Conservation (phyloP, 2,329 filamentous ascomycete genomes). For the Penicillium frequentans region DNA sequence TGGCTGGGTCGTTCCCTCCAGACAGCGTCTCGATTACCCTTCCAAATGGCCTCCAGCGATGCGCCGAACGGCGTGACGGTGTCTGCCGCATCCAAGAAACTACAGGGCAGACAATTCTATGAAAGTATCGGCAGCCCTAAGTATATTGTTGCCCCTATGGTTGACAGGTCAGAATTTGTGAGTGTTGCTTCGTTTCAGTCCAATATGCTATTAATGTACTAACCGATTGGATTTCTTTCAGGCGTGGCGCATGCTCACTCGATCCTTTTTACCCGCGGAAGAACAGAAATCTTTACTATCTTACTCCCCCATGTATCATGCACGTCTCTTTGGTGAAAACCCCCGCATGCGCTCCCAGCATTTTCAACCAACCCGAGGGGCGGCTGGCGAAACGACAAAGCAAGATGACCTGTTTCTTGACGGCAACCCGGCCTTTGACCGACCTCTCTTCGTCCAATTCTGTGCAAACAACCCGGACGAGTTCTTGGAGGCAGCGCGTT, state of each 20-base stretch:
- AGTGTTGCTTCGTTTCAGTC: slow-evolving; percentile 32
- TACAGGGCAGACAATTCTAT: slow-evolving; percentile 87
- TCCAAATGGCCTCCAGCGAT: slow-evolving; percentile 5
- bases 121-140: slow-evolving; percentile 91
- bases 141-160: slow-evolving; percentile 92
- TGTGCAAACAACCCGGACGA: slow-evolving; percentile 60
- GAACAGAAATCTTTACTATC: slow-evolving; percentile 69
- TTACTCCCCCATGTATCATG: slow-evolving; percentile 96
- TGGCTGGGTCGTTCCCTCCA: slow-evolving; percentile 25
- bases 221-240: slow-evolving; percentile 37
- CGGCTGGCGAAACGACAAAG: slow-evolving; percentile 24
- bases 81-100: slow-evolving; percentile 50
- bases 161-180: slow-evolving; percentile 97
- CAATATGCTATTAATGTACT: neutral
- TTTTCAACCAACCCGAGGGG: slow-evolving; percentile 67
- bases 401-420: slow-evolving; percentile 64
- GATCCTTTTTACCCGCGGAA: slow-evolving; percentile 77
- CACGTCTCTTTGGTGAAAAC: slow-evolving; percentile 78
- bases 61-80: slow-evolving; percentile 31
- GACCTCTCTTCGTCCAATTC: slow-evolving; percentile 94
- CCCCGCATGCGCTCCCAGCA: slow-evolving; percentile 74
- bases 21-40: neutral
- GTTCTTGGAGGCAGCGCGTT: slow-evolving; percentile 64
- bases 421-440: slow-evolving; percentile 79
- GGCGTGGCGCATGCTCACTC: slow-evolving; percentile 96